These are phyloP conservation scores for Bipolaris gigantea DNA, from an alignment of 2,329 filamentous ascomycete genomes.

Conservation along the genomic window DNA sequence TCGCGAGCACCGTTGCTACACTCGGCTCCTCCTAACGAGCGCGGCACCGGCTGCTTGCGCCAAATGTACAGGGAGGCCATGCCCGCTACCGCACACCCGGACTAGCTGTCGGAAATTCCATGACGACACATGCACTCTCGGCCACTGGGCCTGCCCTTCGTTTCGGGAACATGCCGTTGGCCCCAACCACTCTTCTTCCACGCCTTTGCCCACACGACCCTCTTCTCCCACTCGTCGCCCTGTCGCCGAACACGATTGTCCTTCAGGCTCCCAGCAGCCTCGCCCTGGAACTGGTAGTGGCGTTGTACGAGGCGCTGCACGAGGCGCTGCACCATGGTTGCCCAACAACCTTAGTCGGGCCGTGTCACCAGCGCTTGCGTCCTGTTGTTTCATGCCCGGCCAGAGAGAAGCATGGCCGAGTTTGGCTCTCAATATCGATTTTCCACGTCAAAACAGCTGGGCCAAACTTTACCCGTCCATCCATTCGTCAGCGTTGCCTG, in stretches of 20 bases:
- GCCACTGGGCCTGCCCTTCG: not conserved
- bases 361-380: not conserved
- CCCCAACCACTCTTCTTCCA: not conserved
- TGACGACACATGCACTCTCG: not conserved
- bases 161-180: not conserved
- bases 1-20: slow-evolving; percentile 5
- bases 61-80: slow-evolving; percentile 1
- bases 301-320: not conserved
- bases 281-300: not conserved
- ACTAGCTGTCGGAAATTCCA: not conserved
- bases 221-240: not conserved
- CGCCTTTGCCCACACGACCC: not conserved
- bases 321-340: not conserved
- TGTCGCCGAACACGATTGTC: not conserved
- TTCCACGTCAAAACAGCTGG: not conserved
- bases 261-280: not conserved
- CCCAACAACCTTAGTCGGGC: not conserved
- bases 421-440: not conserved
- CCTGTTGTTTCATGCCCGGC: not conserved
- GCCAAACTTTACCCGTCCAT: not conserved
- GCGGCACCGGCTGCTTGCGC: slow-evolving; percentile 7
- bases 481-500: not conserved
- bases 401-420: not conserved
- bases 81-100: not conserved
- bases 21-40: slow-evolving; percentile 1